These are phyloP conservation scores for Skeletonema tropicum DNA, from an alignment of 108 stramenopile genomes.

Conservation along the genomic window DNA sequence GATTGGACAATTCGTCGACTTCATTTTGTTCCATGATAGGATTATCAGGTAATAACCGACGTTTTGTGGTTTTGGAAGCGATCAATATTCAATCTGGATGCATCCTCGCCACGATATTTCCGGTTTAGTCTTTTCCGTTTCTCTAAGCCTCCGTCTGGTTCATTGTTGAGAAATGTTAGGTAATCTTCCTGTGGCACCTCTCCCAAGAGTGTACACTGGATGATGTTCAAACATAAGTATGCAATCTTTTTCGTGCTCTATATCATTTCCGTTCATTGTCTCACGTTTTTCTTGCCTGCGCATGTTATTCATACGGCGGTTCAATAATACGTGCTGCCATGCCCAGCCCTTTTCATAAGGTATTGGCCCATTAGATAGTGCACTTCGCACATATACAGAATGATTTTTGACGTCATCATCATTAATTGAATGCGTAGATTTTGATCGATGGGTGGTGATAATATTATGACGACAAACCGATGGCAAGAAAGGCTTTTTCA, in stretches of 20 bases:
- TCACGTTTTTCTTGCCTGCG: slow-evolving; percentile 10
- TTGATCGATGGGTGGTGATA: background rate
- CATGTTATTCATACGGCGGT: slow-evolving; percentile 49
- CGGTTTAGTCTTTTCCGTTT: slow-evolving; percentile 28
- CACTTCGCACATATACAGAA: slow-evolving; percentile 22
- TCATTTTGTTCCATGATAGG: slow-evolving; percentile 15
- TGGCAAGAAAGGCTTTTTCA: background rate
- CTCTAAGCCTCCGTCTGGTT: slow-evolving; percentile 16
- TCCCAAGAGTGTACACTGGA: slow-evolving; percentile 97
- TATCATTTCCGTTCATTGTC: background rate
- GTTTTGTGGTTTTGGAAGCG: background rate
- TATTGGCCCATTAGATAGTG: slow-evolving; percentile 22
- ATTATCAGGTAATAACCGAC: background rate
- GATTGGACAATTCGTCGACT: background rate
- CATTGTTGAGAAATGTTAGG: slow-evolving; percentile 60
- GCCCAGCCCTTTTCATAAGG: slow-evolving; percentile 74
- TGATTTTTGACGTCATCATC: background rate
- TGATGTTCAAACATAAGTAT: slow-evolving; percentile 94
- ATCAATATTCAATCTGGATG: slow-evolving; percentile 33
- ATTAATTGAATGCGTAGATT: background rate
- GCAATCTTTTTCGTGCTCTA: slow-evolving; percentile 49
- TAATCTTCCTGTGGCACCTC: slow-evolving; percentile 86
- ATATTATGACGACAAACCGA: background rate
- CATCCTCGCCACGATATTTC: slow-evolving; percentile 45
- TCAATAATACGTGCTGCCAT: slow-evolving; percentile 68